Conservation (phyloP, 305 asterid genomes). For the Lippia alba region DNA sequence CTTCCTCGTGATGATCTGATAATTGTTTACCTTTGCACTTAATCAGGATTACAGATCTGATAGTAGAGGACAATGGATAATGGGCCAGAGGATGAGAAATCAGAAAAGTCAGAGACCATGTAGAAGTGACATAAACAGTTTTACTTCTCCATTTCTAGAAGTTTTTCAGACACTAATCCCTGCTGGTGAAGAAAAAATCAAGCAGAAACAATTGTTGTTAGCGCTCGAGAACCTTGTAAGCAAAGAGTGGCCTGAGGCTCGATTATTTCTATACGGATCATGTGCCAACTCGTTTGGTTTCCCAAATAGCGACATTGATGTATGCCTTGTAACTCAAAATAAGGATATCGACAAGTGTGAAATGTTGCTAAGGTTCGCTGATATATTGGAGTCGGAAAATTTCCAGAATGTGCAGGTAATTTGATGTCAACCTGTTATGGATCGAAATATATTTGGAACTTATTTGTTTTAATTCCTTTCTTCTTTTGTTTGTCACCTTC, state of each 20-base stretch:
- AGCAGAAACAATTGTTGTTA: constrained; percentile 59
- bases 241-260: constrained; percentile 72
- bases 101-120: constrained; percentile 46
- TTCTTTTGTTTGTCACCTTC: constrained; percentile 27
- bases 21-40: neutral
- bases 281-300: constrained; percentile 75
- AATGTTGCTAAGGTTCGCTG: constrained; percentile 64
- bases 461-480: neutral
- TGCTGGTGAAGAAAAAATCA: constrained; percentile 61
- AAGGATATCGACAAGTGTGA: constrained; percentile 52
- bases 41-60: constrained; percentile 72
- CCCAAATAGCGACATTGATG: constrained; percentile 67
- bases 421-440: neutral
- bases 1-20: no score
- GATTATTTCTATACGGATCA: constrained; percentile 65
- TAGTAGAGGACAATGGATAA: constrained; percentile 56
- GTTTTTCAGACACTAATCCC: constrained; percentile 64
- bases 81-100: constrained; percentile 57
- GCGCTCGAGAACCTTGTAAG: constrained; percentile 51
- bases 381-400: constrained; percentile 49
- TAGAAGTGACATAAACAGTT: constrained; percentile 51
- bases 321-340: constrained; percentile 57
- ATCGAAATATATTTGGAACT: neutral
- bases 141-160: constrained; percentile 48
- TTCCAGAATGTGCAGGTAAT: constrained; percentile 71